Evolutionary conservation across 2,329 filamentous ascomycete genomes (phyloP).

Genomic region (Pseudocercospora cruenta): DNA sequence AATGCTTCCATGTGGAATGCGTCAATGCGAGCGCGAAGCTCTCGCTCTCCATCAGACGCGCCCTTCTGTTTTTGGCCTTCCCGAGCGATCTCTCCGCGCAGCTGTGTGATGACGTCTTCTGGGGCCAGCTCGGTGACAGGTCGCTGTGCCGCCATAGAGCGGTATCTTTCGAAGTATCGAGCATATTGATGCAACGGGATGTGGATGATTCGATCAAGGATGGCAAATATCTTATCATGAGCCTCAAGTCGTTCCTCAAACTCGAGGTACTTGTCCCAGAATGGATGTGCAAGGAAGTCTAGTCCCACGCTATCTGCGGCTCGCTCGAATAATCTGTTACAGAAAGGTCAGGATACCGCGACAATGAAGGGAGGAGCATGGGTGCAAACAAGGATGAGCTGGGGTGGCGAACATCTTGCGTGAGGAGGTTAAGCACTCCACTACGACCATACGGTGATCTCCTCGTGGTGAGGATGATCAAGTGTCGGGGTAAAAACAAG

Average conservation of each 20-base stretch:
- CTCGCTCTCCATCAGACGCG: constrained; percentile 80
- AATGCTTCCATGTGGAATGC: constrained; percentile 80
- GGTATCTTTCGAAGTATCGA: constrained; percentile 90
- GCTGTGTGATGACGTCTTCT: constrained; percentile 66
- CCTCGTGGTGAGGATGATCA: constrained; percentile 16
- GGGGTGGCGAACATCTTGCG: constrained; percentile 38
- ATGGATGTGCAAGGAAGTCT: constrained; percentile 91
- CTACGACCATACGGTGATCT: constrained; percentile 15
- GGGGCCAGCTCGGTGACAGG: constrained; percentile 75
- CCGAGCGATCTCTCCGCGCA: constrained; percentile 72
- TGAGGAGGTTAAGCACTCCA: constrained; percentile 20
- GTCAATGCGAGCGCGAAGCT: constrained; percentile 79
- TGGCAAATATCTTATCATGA: constrained; percentile 80
- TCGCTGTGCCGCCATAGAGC: constrained; percentile 71
- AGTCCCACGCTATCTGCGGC: constrained; percentile 82
- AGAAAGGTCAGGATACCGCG: constrained; percentile 44
- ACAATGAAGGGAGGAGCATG: constrained; percentile 21
- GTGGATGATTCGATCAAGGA: constrained; percentile 79
- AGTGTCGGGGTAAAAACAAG: constrained; percentile 19
- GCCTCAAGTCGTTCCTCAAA: constrained; percentile 91
- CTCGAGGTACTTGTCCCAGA: constrained; percentile 99
- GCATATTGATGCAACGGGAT: constrained; percentile 97
- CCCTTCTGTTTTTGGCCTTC: constrained; percentile 68
- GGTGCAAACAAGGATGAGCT: constrained; percentile 37
- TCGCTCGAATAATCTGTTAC: constrained; percentile 82